Evolutionary conservation across 75 land plant species (phyloP).

Genomic region (Pinus albicaulis): DNA sequence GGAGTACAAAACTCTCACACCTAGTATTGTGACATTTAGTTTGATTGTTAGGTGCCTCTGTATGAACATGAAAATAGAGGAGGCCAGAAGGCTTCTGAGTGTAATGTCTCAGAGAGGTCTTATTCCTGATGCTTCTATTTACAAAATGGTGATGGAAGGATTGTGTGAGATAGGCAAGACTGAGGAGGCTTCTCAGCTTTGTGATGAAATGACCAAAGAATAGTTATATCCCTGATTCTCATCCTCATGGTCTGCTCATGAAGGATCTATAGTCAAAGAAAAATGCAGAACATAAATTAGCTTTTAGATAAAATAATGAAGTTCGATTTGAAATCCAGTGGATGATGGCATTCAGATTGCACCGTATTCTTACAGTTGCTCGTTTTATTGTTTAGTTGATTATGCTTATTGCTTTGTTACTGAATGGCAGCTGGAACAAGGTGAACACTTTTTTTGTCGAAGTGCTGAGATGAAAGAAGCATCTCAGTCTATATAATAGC

Average conservation of each 20-base stretch:
- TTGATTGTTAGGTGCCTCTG: conserved; percentile 34
- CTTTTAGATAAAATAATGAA: neutral
- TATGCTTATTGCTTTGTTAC: neutral
- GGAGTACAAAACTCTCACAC: conserved; percentile 31
- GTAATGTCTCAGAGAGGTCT: conserved; percentile 25
- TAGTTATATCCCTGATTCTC: neutral
- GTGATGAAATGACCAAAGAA: conserved; percentile 24
- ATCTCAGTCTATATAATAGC: neutral
- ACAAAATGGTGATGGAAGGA: conserved; percentile 18
- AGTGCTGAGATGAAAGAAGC: neutral
- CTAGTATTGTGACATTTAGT: conserved; percentile 14
- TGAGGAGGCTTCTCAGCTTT: conserved; percentile 12
- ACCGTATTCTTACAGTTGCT: neutral
- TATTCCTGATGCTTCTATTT: conserved; percentile 6
- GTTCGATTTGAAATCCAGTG: neutral
- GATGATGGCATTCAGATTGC: conserved; percentile 3
- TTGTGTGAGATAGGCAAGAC: conserved; percentile 17
- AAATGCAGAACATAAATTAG: conserved; percentile 2
- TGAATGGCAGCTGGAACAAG: neutral
- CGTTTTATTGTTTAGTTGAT: neutral
- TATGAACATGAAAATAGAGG: conserved; percentile 21
- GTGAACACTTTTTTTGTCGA: neutral
- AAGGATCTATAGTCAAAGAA: neutral
- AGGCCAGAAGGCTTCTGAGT: conserved; percentile 39
- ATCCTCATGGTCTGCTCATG: neutral